Base-by-base conservation (phyloP, 176 grass and related monocot genomes). In the Cenchrus fungigraminus region DNA sequence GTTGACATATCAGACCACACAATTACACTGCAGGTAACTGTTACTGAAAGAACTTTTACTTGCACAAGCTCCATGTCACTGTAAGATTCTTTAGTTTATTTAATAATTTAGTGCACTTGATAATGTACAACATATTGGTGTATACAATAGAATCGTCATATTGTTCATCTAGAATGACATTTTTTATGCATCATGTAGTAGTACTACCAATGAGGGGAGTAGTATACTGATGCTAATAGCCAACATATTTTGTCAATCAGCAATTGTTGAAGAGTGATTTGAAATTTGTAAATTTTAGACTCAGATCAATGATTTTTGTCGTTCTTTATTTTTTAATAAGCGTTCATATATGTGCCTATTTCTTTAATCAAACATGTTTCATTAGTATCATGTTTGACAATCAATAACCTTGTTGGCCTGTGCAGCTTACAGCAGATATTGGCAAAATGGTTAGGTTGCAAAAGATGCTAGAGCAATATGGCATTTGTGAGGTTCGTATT, bases 1-100 rank as follows among this genome's bases (percentile, higher is more conserved):
- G 92, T 95, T 63, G 92, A 95, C 87, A 82, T 92, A 75, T 95
- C 92, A 22, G 92, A 90, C 76, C 92, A 95, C 76, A 95, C 93
- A 49, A 71, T 95, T 79, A 95, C 93, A n/a, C 90, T 95, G 56
- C 85, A 90, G 89, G 93, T 95, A 86, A 34, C 46, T 58, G 8
- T 71, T 68, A 34, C 32, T 51, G 4, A 40, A 79, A 79, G 32
- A 28, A 65, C 56, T 20, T 67, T 84, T 74, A 16, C 15, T 15
- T 46, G 5, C 66, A 47, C 19, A 25, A 65, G 45, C 14, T 12
- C 50, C 9, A 57, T 75, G 52, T 77, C 13, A 68, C 14, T 68
- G 5, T 22, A 28, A 58, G 15, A 51, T 75, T 6, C 20, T 42
- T 68, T 5, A 34, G 1, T 42, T 61, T 49, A 20, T 53, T 34